Evolutionary conservation across 139 green algal genomes (phyloP), one percentile per base, ranked within the genome.

Genomic region (Chlamydomonas asymmetrica): DNA sequence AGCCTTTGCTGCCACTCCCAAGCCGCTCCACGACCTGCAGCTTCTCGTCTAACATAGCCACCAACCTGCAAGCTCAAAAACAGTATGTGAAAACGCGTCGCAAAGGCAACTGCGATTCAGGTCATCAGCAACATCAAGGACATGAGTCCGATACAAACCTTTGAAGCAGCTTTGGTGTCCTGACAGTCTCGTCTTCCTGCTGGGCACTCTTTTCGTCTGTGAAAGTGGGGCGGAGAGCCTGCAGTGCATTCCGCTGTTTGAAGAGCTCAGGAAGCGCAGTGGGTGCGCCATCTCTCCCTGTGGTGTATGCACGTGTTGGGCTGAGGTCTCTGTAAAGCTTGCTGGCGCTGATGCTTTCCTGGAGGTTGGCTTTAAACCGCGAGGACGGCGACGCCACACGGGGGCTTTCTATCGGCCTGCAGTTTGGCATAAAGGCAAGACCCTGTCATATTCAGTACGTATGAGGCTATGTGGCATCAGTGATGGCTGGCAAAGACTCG

Each of bases 31-130:
- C 74, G 2, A 84, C 39, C 31, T 50, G 72, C 2, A 88, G 70
- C 71, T 84, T 88, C 60, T 88, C 82, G 22, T 83, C 66, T 49
- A 88, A 41, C 65, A 88, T 52, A 1, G 66, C 45, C 31, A 84
- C 82, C 27, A 88, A 41, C 70, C 82, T 86, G 65, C n/a, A 65
- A 32, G 23, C 37, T 9, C 18, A 34, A 62, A 34, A 39, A 27
- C 66, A 13, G 5, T 29, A 73, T 10, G 43, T 18, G n/a, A 73
- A 10, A 8, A 25, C 37, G 10, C 32, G 34, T 20, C 5, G 37
- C 35, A 10, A 57, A 40, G 40, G 10, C 45, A 25, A 16, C 45
- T 52, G 45, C 16, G 10, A 52, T 52, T 10, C 45, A 10, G 10
- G 10, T 52, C 45, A 10, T 25, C 32, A 74, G 49, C 43, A 5